Percentiles rank a stretch among this genome's conserved stretches.
These are phyloP conservation scores for Alliaria petiolata DNA, from an alignment of 345 rosid genomes.

Conservation along the genomic window DNA sequence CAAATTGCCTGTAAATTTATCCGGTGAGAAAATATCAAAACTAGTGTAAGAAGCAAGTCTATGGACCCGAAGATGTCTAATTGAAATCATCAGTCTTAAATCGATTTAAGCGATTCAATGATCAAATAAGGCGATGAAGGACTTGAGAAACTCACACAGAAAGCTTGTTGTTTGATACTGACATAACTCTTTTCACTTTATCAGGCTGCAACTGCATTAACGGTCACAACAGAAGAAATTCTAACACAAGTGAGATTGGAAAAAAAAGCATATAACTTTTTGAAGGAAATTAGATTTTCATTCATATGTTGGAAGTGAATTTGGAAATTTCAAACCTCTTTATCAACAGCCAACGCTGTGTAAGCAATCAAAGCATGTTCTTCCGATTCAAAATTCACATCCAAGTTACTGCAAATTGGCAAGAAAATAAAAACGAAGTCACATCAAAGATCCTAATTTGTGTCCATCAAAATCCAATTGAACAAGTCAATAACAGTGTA, in stretches of 20 bases:
- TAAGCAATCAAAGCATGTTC: slow-evolving; percentile 71
- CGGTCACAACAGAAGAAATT: neutral
- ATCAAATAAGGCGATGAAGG: neutral
- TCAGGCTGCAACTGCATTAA: slow-evolving; percentile 90
- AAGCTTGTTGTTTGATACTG: slow-evolving; percentile 60
- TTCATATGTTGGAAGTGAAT: too few relatives aligned
- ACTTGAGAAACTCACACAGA: slow-evolving; percentile 54
- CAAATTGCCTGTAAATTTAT: slow-evolving; percentile 52
- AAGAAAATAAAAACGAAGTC: neutral
- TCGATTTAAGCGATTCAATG: too few relatives aligned
- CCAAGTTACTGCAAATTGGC: slow-evolving; percentile 61
- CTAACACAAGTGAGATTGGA: neutral
- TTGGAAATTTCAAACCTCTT: slow-evolving; percentile 52
- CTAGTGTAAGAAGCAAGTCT: neutral
- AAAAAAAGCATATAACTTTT: neutral
- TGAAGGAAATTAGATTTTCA: too few relatives aligned
- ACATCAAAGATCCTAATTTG: neutral
- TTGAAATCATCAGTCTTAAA: too few relatives aligned
- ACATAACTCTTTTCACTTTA: slow-evolving; percentile 73
- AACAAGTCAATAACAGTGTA: neutral
- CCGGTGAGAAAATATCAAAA: neutral
- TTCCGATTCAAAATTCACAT: slow-evolving; percentile 70
- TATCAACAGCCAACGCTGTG: slow-evolving; percentile 74
- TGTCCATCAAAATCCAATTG: neutral
- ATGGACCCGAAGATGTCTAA: too few relatives aligned